Conservation (phyloP, 2,329 filamentous ascomycete species). For the Fusarium brevicatenulatum region DNA sequence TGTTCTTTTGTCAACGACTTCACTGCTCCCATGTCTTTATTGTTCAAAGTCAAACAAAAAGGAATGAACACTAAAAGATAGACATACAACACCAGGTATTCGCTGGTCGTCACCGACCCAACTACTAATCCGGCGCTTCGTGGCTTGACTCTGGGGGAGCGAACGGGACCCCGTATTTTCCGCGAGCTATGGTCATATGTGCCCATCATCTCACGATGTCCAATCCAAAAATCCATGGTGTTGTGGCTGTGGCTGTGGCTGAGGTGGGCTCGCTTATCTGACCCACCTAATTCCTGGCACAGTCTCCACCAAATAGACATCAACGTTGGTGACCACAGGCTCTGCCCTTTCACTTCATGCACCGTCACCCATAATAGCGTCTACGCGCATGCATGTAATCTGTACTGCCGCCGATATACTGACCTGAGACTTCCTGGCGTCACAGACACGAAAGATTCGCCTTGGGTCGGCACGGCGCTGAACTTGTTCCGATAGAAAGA, state of each 20-base stretch:
- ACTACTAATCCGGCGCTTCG: constrained; percentile 17
- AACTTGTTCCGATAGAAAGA: fast-evolving
- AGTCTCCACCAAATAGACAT: not conserved
- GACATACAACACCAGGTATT: constrained; percentile 12
- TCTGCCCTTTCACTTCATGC: not conserved
- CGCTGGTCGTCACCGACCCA: constrained; percentile 20
- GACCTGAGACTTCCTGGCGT: too few relatives aligned
- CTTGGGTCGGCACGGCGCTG: not conserved
- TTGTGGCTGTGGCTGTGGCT: too few relatives aligned
- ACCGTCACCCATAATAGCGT: not conserved
- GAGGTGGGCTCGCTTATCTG: not conserved
- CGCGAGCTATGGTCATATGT: constrained; percentile 16
- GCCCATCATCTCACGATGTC: fast-evolving
- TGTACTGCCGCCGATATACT: not conserved
- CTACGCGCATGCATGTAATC: not conserved
- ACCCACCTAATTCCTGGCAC: not conserved
- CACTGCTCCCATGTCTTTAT: fast-evolving
- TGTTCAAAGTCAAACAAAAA: not conserved
- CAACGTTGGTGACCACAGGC: not conserved
- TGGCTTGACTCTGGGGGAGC: constrained; percentile 14
- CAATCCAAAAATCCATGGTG: not conserved
- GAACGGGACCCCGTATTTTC: constrained; percentile 15
- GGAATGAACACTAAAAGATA: not conserved
- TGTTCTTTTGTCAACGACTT: not conserved
- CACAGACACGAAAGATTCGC: not conserved